Evolutionary conservation across 768 basidiomycete species (phyloP), one percentile per base, ranked within the genome.

Genomic region (Crepidotus variabilis): DNA sequence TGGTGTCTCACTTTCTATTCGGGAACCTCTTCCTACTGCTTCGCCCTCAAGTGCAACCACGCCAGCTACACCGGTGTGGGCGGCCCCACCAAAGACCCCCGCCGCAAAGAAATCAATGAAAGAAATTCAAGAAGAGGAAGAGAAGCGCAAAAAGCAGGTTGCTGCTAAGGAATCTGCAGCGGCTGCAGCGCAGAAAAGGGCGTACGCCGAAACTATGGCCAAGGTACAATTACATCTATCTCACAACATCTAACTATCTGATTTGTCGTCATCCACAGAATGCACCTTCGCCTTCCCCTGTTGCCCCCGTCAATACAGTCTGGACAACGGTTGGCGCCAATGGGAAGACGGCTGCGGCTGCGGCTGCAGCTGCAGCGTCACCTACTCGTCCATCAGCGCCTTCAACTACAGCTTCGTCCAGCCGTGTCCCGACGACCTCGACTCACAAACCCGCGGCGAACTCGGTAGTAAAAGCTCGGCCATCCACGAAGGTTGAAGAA

Each of bases 101-200:
- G 67, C 76, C 2, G 68, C 80, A 6, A 95, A 93, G 78, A 97
- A 94, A 79, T 91, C 92, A 1, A 88, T 99, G 87, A 98, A 96
- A 76, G 94, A 99, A 75, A 99, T 99, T 39, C 92, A 96, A 67
- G 96, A 98, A 71, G 97, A 99, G 64, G 97, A 99, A 67, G 93
- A 96, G 71, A 82, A 76, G 60, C 81, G 88, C 59, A 94, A 93
- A 78, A 90, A 86, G 71, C 50, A 56, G 32, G 63, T 73, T 24
- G 77, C 77, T 0, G 71, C 75, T 6, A 87, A 86, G 69, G 85
- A 90, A 60, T 84, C 78, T 52, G 75, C 76, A 53, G 79, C 79
- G 8, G 73, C 82, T 11, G 75, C 80, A 20, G 79, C 80, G 36
- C 76, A 82, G 7, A 83, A 88, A 66, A 78, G 91, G 52, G 87